Percentiles rank a stretch among this genome's conserved stretches.
These are phyloP conservation scores for Globisporangium irregulare DNA, from an alignment of 352 stramenopile genomes.

Conservation along the genomic window DNA sequence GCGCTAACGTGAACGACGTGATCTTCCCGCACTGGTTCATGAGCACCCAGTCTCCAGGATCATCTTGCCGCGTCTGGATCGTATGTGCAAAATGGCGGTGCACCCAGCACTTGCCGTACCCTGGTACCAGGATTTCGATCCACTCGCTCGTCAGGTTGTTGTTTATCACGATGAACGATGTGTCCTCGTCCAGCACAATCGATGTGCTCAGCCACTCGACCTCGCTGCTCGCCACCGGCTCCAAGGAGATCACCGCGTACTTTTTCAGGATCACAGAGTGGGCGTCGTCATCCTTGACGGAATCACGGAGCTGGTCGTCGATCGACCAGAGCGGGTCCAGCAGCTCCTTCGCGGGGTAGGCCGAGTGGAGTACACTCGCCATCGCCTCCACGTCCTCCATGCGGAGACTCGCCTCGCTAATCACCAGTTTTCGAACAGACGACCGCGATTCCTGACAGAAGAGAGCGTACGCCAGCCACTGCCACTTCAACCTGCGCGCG, in stretches of 20 bases:
- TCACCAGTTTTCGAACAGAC: conserved; percentile 12
- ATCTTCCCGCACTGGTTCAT: conserved; percentile 12
- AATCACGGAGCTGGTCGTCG: conserved; percentile 20
- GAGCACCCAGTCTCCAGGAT: conserved; percentile 7
- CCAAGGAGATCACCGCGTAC: conserved; percentile 27
- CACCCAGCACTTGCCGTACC: conserved; percentile 42
- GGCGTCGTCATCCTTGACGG: conserved; percentile 1
- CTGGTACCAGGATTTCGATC: conserved; percentile 36
- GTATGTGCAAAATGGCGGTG: conserved; percentile 18
- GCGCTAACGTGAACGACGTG: conserved; percentile 20
- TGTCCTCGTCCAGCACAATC: conserved; percentile 26
- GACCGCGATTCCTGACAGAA: conserved; percentile 14
- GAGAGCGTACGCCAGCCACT: conserved; percentile 18
- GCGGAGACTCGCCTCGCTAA: conserved; percentile 11
- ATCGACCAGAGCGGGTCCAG: conserved; percentile 32
- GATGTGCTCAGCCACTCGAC: conserved; percentile 32
- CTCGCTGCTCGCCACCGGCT: conserved; percentile 25
- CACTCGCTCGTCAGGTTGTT: conserved; percentile 20
- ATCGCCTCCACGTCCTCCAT: conserved; percentile 26
- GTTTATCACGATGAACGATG: conserved; percentile 28
- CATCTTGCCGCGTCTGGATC: not conserved
- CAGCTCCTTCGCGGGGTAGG: conserved; percentile 25
- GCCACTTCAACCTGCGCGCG: conserved; percentile 14
- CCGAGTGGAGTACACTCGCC: conserved; percentile 19
- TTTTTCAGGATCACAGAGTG: conserved; percentile 9